These are phyloP conservation scores for Chalciporus sp. DNA, from an alignment of 1,284 basidiomycete genomes.

Conservation along the genomic window DNA sequence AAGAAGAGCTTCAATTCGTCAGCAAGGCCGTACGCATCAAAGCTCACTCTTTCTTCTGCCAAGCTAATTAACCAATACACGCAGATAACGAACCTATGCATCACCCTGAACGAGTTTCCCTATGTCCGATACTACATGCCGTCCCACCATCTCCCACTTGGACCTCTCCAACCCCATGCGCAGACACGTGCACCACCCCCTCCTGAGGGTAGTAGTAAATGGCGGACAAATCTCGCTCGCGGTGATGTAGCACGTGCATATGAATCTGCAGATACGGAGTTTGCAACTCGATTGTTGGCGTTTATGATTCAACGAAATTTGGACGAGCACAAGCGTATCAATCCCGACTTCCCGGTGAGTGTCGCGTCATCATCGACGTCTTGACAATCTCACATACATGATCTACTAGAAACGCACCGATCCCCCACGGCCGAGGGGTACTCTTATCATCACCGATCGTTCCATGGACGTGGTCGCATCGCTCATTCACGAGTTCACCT, in stretches of 20 bases:
- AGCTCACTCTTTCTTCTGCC: not conserved
- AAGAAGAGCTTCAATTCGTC: slow-evolving; percentile 82
- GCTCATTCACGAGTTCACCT: slow-evolving; percentile 96
- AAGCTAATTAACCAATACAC: slow-evolving; percentile 5
- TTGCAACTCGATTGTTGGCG: slow-evolving; percentile 78
- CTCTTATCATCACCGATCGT: slow-evolving; percentile 92
- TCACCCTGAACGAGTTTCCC: slow-evolving; percentile 92
- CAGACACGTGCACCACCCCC: slow-evolving; percentile 65
- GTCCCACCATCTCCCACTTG: slow-evolving; percentile 81
- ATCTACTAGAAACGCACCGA: slow-evolving; percentile 62
- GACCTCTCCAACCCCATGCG: slow-evolving; percentile 73
- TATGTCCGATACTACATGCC: slow-evolving; percentile 95
- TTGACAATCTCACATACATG: slow-evolving; percentile 7
- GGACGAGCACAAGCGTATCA: slow-evolving; percentile 84
- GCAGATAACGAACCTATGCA: slow-evolving; percentile 89
- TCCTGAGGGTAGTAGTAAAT: slow-evolving; percentile 59
- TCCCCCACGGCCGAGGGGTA: slow-evolving; percentile 70
- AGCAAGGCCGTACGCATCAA: slow-evolving; percentile 58
- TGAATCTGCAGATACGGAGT: slow-evolving; percentile 69
- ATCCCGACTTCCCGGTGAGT: slow-evolving; percentile 83
- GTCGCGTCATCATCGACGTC: not conserved
- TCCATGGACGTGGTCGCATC: slow-evolving; percentile 93
- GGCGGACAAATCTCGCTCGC: slow-evolving; percentile 75
- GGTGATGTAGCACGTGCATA: slow-evolving; percentile 64
- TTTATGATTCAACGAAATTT: slow-evolving; percentile 80